These are phyloP conservation scores for Trypanosoma conorhini DNA, from an alignment of 208 protist species.

Conservation along the genomic window DNA sequence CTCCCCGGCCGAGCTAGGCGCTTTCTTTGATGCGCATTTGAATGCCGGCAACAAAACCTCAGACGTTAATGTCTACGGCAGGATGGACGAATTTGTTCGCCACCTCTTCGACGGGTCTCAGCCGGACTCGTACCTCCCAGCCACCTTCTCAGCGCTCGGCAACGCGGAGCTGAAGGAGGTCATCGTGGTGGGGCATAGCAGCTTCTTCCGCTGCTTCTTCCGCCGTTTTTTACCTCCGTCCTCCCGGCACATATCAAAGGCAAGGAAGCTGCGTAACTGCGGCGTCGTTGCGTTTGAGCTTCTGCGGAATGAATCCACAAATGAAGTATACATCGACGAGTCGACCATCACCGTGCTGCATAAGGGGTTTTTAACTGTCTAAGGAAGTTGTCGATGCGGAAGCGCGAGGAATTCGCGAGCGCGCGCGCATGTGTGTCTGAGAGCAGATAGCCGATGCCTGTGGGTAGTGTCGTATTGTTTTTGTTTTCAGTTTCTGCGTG, in stretches of 20 bases:
- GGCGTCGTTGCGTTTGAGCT: constrained; percentile 84
- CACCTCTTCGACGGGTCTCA: constrained; percentile 67
- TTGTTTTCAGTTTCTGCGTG: background rate
- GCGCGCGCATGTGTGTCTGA: background rate
- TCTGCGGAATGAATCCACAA: constrained; percentile 53
- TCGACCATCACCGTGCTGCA: constrained; percentile 67
- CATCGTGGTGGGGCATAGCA: constrained; percentile 92
- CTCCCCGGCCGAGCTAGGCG: constrained; percentile 39
- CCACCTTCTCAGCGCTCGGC: constrained; percentile 12
- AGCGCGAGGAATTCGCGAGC: background rate
- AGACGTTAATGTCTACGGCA: constrained; percentile 64
- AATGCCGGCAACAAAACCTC: constrained; percentile 81
- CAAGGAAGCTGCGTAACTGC: constrained; percentile 90
- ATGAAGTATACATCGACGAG: constrained; percentile 75
- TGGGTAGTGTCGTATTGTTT: background rate
- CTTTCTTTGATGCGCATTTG: constrained; percentile 61
- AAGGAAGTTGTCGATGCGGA: too few relatives aligned
- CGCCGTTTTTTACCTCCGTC: constrained; percentile 76
- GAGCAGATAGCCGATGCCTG: background rate
- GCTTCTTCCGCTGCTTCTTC: constrained; percentile 90
- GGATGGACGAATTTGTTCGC: constrained; percentile 80
- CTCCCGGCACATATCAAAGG: constrained; percentile 67
- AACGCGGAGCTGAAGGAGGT: constrained; percentile 83
- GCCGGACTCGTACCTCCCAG: constrained; percentile 28
- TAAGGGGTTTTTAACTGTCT: constrained; percentile 44